Evolutionary conservation across 305 asterid genomes (phyloP).

Genomic region (Rubia peregrina): DNA sequence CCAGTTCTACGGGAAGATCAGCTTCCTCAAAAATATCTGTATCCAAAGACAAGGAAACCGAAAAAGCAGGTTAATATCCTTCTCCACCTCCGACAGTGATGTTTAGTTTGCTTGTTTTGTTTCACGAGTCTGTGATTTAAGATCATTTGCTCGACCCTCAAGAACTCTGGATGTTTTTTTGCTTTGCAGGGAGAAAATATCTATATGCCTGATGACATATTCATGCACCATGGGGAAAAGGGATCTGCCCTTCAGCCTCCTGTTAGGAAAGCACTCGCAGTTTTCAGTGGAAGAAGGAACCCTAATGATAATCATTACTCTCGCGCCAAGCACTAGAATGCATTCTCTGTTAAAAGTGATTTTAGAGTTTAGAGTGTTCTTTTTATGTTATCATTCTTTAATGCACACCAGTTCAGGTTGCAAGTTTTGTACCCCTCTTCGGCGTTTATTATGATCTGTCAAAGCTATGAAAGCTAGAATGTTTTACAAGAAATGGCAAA

Average conservation of each 20-base stretch:
- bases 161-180: background rate
- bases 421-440: background rate
- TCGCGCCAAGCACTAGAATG: slow-evolving; percentile 51
- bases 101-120: background rate
- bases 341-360: background rate
- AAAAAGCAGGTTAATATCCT: slow-evolving; percentile 50
- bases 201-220: slow-evolving; percentile 45
- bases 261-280: slow-evolving; percentile 75
- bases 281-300: slow-evolving; percentile 83
- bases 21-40: slow-evolving; percentile 75
- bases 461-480: no score
- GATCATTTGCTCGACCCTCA: background rate
- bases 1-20: slow-evolving; percentile 96
- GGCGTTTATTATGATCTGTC: no score
- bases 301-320: slow-evolving; percentile 88
- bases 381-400: background rate
- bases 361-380: background rate
- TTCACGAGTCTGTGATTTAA: background rate
- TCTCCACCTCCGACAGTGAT: background rate
- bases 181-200: slow-evolving; percentile 39
- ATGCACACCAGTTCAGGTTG: background rate
- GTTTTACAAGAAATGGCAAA: background rate
- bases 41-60: slow-evolving; percentile 79
- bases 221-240: slow-evolving; percentile 62
- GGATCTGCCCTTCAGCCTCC: slow-evolving; percentile 89